A percentile compares a stretch with the other conserved stretches of the same genome.
phyloP scores from a whole-genome alignment of 2,329 filamentous ascomycete species.

The Apiospora kogelbergensis region DNA sequence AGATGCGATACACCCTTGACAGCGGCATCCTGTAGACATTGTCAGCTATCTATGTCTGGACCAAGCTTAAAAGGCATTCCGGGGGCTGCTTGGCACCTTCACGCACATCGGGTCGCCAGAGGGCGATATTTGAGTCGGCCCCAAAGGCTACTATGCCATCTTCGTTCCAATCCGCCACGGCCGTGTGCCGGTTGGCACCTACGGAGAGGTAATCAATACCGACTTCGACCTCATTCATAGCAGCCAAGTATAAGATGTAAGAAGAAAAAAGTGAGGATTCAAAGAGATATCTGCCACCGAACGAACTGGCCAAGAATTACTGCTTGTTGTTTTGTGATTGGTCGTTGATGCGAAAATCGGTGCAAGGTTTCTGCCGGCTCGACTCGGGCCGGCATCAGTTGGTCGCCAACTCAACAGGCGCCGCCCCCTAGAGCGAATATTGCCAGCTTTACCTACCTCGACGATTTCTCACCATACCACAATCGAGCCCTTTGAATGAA shows the following conservation, averaged over 20 bases:
- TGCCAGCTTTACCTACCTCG: background rate
- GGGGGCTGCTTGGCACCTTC: background rate
- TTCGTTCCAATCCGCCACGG: slow-evolving; percentile 84
- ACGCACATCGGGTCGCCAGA: slow-evolving; percentile 81
- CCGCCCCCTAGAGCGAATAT: background rate
- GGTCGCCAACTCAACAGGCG: background rate
- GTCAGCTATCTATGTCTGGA: background rate
- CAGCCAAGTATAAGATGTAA: background rate
- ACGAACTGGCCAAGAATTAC: background rate
- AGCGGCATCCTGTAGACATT: slow-evolving; percentile 31
- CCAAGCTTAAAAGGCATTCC: background rate
- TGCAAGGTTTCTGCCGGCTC: background rate
- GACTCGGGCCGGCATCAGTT: background rate
- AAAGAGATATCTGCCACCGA: background rate
- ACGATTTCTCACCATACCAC: background rate
- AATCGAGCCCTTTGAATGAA: background rate
- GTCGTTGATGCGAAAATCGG: slow-evolving; percentile 1
- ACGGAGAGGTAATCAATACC: slow-evolving; percentile 62
- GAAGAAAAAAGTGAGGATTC: background rate
- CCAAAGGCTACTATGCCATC: slow-evolving; percentile 81
- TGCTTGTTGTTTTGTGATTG: slow-evolving; percentile 2
- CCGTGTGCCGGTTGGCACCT: slow-evolving; percentile 87
- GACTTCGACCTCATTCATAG: slow-evolving; percentile 27
- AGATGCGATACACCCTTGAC: slow-evolving; percentile 63
- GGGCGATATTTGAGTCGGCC: slow-evolving; percentile 80